Percentiles rank a stretch among this genome's conserved stretches.
phyloP scores from a whole-genome alignment of 2,329 filamentous ascomycete species.

The Monosporascus sp. region DNA sequence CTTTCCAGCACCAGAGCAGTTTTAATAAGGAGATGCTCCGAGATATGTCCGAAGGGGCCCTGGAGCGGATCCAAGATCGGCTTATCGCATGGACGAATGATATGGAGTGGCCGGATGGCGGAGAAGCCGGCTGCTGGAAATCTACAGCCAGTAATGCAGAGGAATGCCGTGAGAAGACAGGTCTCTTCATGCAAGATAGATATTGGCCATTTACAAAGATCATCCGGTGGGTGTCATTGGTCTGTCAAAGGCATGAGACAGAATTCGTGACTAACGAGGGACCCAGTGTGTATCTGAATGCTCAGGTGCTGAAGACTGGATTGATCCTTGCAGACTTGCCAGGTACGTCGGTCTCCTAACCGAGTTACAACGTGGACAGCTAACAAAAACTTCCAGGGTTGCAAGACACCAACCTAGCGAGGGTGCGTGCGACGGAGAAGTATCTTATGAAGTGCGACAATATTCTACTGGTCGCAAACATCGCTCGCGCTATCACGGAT shows the following conservation, averaged over 20 bases:
- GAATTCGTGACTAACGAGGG: not conserved
- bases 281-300: constrained; percentile 24
- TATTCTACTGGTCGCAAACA: constrained; percentile 30
- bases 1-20: constrained; percentile 24
- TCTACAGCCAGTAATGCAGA: constrained; percentile 24
- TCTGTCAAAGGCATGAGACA: not conserved
- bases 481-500: constrained; percentile 27
- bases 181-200: constrained; percentile 26
- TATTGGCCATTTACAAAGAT: constrained; percentile 33
- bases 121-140: constrained; percentile 21
- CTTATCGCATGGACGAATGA: constrained; percentile 24
- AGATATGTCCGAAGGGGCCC: constrained; percentile 23
- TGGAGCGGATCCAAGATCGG: constrained; percentile 17
- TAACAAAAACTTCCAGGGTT: constrained; percentile 13
- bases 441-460: constrained; percentile 30
- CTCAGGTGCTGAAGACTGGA: constrained; percentile 27
- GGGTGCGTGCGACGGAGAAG: constrained; percentile 28
- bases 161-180: constrained; percentile 25
- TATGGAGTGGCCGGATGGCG: constrained; percentile 26
- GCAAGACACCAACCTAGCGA: constrained; percentile 30
- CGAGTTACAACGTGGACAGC: not conserved
- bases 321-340: constrained; percentile 31
- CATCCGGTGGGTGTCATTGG: constrained; percentile 21
- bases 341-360: constrained; percentile 10
- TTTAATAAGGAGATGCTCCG: constrained; percentile 17